These are phyloP conservation scores for Melampsora medusae DNA, from an alignment of 1,284 basidiomycete species.

Conservation along the genomic window DNA sequence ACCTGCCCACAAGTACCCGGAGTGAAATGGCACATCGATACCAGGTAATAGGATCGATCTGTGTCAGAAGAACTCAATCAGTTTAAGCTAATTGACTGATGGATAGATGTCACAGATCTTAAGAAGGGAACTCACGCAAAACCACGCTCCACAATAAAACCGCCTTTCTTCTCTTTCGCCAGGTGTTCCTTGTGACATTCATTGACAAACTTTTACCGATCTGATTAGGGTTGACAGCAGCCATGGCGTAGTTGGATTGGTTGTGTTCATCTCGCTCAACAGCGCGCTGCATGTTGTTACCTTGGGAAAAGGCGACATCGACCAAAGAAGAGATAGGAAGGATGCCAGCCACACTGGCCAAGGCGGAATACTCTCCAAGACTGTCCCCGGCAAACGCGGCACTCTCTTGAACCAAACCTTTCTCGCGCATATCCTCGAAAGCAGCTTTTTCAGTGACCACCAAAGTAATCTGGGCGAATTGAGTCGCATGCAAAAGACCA, in stretches of 20 bases:
- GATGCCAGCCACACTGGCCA: slow-evolving; percentile 94
- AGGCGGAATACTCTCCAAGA: slow-evolving; percentile 94
- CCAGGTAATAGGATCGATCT: slow-evolving; percentile 83
- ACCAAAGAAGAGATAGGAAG: slow-evolving; percentile 92
- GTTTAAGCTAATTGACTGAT: background rate
- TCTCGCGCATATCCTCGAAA: slow-evolving; percentile 95
- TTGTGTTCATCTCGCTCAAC: slow-evolving; percentile 90
- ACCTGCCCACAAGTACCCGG: slow-evolving; percentile 95
- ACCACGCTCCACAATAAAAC: slow-evolving; percentile 91
- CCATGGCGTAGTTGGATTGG: slow-evolving; percentile 96
- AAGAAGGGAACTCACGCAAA: slow-evolving; percentile 63
- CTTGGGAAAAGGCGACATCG: slow-evolving; percentile 98
- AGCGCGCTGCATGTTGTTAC: slow-evolving; percentile 98
- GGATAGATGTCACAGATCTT: background rate
- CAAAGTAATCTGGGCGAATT: slow-evolving; percentile 96
- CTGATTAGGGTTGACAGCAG: slow-evolving; percentile 94
- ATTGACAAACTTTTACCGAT: slow-evolving; percentile 88
- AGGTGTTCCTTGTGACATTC: slow-evolving; percentile 72
- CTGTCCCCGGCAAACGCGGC: slow-evolving; percentile 97
- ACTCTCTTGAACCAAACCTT: slow-evolving; percentile 85
- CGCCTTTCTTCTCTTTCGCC: slow-evolving; percentile 70
- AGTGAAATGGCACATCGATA: slow-evolving; percentile 99
- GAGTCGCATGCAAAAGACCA: slow-evolving; percentile 94
- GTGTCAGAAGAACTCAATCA: background rate
- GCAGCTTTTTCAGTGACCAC: slow-evolving; percentile 97